Evolutionary conservation across 177 flowering plant species (phyloP).

Genomic region (Vitis hybrid): DNA sequence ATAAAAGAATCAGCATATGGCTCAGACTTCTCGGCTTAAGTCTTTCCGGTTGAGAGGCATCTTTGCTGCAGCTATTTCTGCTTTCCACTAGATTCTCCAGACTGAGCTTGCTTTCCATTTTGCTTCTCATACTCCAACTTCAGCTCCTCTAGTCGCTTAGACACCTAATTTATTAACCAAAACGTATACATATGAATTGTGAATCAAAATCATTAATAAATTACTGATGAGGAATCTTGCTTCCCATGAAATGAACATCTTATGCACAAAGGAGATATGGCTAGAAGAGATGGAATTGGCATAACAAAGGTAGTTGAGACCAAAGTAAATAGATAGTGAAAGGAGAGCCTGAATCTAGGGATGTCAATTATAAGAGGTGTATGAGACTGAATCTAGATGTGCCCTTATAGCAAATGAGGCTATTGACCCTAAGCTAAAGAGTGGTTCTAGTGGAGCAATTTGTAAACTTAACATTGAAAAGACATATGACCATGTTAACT

Average conservation of each 20-base stretch:
- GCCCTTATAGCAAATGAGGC: too few relatives aligned
- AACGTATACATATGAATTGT: not conserved
- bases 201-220: not conserved
- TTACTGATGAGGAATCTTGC: not conserved
- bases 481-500: too few relatives aligned
- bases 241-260: not conserved
- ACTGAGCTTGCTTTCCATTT: constrained; percentile 28
- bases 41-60: not conserved
- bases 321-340: too few relatives aligned
- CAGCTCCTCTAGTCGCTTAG: constrained; percentile 58
- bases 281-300: not conserved
- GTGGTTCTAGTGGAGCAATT: too few relatives aligned
- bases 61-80: constrained; percentile 22
- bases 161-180: constrained; percentile 39
- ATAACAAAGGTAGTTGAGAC: not conserved
- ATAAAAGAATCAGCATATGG: not conserved
- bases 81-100: constrained; percentile 28
- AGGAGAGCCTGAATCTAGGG: too few relatives aligned
- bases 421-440: too few relatives aligned
- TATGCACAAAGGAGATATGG: not conserved
- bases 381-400: too few relatives aligned
- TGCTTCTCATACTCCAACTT: constrained; percentile 54
- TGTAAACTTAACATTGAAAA: too few relatives aligned
- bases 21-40: not conserved
- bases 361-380: too few relatives aligned